phyloP scores from a whole-genome alignment of 768 basidiomycete species.

The Mycena haematopus region DNA sequence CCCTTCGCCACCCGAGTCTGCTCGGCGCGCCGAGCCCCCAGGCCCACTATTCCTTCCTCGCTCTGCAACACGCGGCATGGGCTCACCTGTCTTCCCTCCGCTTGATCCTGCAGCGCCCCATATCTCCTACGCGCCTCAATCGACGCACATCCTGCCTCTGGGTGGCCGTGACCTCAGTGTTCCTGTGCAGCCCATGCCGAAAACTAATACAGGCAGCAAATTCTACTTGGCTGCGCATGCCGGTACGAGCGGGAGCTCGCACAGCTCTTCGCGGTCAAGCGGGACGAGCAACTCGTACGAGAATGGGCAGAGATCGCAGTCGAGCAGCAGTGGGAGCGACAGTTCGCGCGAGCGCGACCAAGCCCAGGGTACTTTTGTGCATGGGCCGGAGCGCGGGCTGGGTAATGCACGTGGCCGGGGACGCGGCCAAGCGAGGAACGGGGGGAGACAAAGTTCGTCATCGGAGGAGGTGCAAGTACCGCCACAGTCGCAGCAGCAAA shows the following conservation, averaged over 20 bases:
- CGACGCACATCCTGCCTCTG: slow-evolving; percentile 27
- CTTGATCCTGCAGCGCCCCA: background rate
- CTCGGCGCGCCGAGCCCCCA: background rate
- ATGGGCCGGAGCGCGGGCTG: slow-evolving; percentile 9
- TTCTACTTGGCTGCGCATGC: slow-evolving; percentile 17
- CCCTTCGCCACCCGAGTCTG: background rate
- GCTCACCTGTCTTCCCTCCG: slow-evolving; percentile 18
- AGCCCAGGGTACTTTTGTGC: background rate
- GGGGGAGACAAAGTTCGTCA: background rate
- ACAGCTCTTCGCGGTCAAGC: slow-evolving; percentile 13
- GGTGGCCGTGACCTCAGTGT: slow-evolving; percentile 14
- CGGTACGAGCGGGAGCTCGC: slow-evolving; percentile 8
- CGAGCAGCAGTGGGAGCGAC: slow-evolving; percentile 13
- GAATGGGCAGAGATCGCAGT: background rate
- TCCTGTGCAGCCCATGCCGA: background rate
- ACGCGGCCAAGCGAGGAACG: background rate
- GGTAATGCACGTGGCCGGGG: slow-evolving; percentile 10
- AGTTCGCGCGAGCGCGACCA: slow-evolving; percentile 16
- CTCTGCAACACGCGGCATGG: slow-evolving; percentile 29
- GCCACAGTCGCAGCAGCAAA: background rate
- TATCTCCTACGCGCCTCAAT: slow-evolving; percentile 12
- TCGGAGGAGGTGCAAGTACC: background rate
- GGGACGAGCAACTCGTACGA: slow-evolving; percentile 7
- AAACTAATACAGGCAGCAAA: background rate
- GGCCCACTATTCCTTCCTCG: slow-evolving; percentile 15